Conservation (phyloP, 169 alveolate species). For the Plasmodium knowlesi region DNA sequence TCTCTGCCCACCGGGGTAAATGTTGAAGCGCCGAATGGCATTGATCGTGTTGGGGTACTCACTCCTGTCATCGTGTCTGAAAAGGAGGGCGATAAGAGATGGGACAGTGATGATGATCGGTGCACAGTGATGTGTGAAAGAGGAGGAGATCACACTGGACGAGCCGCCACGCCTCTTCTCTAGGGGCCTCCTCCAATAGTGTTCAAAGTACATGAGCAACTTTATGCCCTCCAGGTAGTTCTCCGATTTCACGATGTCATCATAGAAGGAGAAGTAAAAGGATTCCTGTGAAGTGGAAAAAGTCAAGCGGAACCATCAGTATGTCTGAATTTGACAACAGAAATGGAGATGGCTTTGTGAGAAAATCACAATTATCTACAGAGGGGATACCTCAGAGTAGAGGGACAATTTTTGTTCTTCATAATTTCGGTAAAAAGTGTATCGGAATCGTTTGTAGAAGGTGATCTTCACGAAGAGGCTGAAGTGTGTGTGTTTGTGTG, state of each 20-base stretch:
- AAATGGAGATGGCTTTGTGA: neutral
- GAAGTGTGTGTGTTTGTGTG: too few species aligned
- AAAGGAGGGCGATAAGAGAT: neutral
- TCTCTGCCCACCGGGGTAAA: slow-evolving; percentile 38
- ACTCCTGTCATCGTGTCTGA: slow-evolving; percentile 50
- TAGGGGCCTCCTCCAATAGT: neutral
- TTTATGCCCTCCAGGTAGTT: slow-evolving; percentile 36
- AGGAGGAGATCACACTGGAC: too few species aligned
- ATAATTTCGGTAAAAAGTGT: slow-evolving; percentile 31
- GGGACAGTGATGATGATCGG: neutral
- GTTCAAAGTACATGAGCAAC: slow-evolving; percentile 9
- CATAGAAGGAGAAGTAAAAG: slow-evolving; percentile 59
- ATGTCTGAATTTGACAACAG: neutral
- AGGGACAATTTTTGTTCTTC: slow-evolving; percentile 40
- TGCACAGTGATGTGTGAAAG: too few species aligned
- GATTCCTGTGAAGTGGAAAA: slow-evolving; percentile 28
- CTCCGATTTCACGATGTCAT: slow-evolving; percentile 44
- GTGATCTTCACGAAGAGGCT: slow-evolving; percentile 39
- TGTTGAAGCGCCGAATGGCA: slow-evolving; percentile 54
- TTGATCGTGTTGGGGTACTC: slow-evolving; percentile 67
- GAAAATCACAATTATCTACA: neutral
- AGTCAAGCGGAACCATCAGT: neutral
- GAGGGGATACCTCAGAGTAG: slow-evolving; percentile 43
- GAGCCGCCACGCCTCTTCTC: neutral
- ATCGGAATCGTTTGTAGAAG: slow-evolving; percentile 52